Evolutionary conservation across 2,329 filamentous ascomycete genomes (phyloP).

Genomic region (Alternaria atra): DNA sequence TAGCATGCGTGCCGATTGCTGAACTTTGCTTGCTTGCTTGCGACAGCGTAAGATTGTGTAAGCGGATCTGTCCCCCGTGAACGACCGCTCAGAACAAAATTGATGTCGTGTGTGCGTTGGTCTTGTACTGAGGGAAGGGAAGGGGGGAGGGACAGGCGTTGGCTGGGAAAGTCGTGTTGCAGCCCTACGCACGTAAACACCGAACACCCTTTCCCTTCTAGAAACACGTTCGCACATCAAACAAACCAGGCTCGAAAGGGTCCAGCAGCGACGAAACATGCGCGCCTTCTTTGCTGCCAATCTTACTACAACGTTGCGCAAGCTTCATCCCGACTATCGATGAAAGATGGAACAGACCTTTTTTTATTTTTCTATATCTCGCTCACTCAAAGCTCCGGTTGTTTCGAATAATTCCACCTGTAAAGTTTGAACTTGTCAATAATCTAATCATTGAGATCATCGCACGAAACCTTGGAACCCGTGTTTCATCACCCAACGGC

Average conservation of each 20-base stretch:
- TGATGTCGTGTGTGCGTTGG: no score
- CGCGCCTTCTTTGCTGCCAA: no score
- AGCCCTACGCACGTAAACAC: conserved; percentile 8
- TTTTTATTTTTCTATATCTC: no score
- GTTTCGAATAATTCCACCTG: not conserved
- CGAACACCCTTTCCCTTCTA: conserved; percentile 13
- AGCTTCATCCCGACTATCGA: no score
- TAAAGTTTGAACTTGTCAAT: not conserved
- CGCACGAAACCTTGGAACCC: not conserved
- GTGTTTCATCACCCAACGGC: conserved; percentile 18
- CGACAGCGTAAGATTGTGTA: not conserved
- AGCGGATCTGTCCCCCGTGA: not conserved
- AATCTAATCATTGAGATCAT: not conserved
- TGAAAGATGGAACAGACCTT: no score
- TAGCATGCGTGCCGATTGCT: no score
- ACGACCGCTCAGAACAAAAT: not conserved
- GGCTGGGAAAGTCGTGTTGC: not conserved
- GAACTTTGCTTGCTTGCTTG: no score
- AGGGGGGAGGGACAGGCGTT: not conserved
- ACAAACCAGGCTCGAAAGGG: not conserved
- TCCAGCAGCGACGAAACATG: not conserved
- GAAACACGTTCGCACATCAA: conserved; percentile 16
- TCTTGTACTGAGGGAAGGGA: not conserved
- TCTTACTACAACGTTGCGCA: no score
- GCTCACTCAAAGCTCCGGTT: not conserved